Evolutionary conservation across 164 flowering plant species (phyloP), one percentile per base, ranked within the genome.

Genomic region (Tetrastigma voinierianum): DNA sequence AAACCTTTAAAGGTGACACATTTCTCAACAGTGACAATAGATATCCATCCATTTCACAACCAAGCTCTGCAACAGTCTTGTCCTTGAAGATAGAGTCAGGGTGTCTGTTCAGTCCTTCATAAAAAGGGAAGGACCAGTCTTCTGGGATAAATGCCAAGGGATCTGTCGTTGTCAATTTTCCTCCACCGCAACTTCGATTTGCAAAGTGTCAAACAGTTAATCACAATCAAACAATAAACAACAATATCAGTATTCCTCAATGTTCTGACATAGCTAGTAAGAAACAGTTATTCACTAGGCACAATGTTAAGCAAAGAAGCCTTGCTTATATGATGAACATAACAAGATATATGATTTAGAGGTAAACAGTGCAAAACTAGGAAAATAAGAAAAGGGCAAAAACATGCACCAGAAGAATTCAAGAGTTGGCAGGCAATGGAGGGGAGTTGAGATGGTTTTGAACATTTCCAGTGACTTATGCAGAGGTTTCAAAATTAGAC

Each of bases 11-110:
- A 52, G 99, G 99, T 52, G 77, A 76, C 97, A n/a, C 98, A 95
- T 65, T 95, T 95, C 57, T 87, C 93, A 66, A 97, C 97, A 62
- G 92, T 87, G 32, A 96, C 99, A 69, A 95, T 93, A 57, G 98
- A 80, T 76, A 92, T 93, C 99, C 99, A 95, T 59, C 99, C 98
- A 82, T 95, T 95, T 47, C 98, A 75, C 99, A 95, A 12, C 99
- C 99, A 66, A 95, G 90, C 73, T 95, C 99, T 51, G 97, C 81
- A 51, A 95, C 93, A 20, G 93, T 79, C 79, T 78, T 92, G 77
- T 92, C 99, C 77, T 81, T 86, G 77, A 93, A 95, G 40, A 90
- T 90, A n/a, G 97, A 86, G 51, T 87, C 87, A 4, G 91, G 87
- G 60, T 90, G 90, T 65, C 99, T 82, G 68, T 90, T 92, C 23